phyloP scores from a whole-genome alignment of 2,329 filamentous ascomycete species.

The Parastagonospora nodorum region DNA sequence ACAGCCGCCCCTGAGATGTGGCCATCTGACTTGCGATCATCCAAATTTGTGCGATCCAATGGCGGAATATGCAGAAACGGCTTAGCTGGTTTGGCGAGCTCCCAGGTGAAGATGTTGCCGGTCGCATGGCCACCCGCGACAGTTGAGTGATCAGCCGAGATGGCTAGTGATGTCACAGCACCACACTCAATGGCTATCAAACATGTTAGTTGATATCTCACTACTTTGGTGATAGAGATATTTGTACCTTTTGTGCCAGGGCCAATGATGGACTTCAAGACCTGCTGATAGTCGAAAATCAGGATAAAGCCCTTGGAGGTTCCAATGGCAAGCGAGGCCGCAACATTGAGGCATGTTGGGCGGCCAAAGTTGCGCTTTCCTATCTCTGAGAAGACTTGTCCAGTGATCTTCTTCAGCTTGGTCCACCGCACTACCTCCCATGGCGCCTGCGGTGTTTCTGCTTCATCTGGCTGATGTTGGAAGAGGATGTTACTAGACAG shows the following conservation, averaged over 20 bases:
- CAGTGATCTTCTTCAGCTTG: slow-evolving; percentile 84
- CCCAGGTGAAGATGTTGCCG: slow-evolving; percentile 97
- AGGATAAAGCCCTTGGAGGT: slow-evolving; percentile 94
- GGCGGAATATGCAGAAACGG: slow-evolving; percentile 89
- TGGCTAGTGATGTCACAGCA: slow-evolving; percentile 80
- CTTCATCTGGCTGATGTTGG: slow-evolving; percentile 59
- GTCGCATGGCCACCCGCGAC: slow-evolving; percentile 87
- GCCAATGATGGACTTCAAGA: slow-evolving; percentile 89
- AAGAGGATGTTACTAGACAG: slow-evolving; percentile 70
- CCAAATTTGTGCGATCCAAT: slow-evolving; percentile 67
- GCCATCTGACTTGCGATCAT: slow-evolving; percentile 74
- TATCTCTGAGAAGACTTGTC: slow-evolving; percentile 88
- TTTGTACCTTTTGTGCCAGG: slow-evolving; percentile 82
- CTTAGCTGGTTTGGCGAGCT: slow-evolving; percentile 77
- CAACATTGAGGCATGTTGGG: slow-evolving; percentile 87
- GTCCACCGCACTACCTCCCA: slow-evolving; percentile 99
- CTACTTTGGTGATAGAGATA: background rate
- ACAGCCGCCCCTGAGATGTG: slow-evolving; percentile 79
- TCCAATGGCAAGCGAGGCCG: slow-evolving; percentile 85
- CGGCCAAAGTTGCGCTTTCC: slow-evolving; percentile 91
- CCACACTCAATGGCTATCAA: slow-evolving; percentile 85
- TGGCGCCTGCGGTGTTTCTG: slow-evolving; percentile 71
- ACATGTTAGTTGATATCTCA: slow-evolving; percentile 44
- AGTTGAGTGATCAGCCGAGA: slow-evolving; percentile 92
- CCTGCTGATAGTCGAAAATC: slow-evolving; percentile 97